Percentiles rank a stretch among this genome's conserved stretches.
Conservation (phyloP, 2,329 filamentous ascomycete genomes). For the Epichloe glyceriae region DNA sequence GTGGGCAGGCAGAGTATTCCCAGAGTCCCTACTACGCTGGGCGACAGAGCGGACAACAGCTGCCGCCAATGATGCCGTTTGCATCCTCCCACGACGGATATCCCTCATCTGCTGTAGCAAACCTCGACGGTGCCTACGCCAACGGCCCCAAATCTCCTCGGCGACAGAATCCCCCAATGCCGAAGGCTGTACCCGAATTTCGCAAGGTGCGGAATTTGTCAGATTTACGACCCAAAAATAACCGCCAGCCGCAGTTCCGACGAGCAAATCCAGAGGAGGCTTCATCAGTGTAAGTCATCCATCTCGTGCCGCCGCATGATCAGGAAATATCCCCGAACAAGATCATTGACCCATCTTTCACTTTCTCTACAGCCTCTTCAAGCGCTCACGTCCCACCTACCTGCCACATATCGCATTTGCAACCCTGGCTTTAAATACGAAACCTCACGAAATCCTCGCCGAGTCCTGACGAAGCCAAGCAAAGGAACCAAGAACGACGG, state of each 20-base stretch:
- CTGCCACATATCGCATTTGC: slow-evolving; percentile 94
- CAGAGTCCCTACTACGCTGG: slow-evolving; percentile 45
- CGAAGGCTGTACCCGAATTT: slow-evolving; percentile 73
- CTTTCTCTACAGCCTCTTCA: slow-evolving; percentile 62
- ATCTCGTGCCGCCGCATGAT: neutral
- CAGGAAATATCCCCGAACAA: neutral
- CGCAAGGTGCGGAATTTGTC: slow-evolving; percentile 58
- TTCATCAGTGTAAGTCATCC: slow-evolving; percentile 74
- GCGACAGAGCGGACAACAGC: slow-evolving; percentile 44
- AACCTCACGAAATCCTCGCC: slow-evolving; percentile 86
- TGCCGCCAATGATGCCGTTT: slow-evolving; percentile 62
- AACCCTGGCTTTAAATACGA: slow-evolving; percentile 98
- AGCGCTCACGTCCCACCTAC: slow-evolving; percentile 85
- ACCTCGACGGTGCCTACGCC: slow-evolving; percentile 54
- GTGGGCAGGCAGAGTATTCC: slow-evolving; percentile 49
- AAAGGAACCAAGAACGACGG: slow-evolving; percentile 98
- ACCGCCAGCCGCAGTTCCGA: slow-evolving; percentile 77
- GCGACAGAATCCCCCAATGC: slow-evolving; percentile 34
- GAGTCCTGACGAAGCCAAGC: slow-evolving; percentile 94
- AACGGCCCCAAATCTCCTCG: slow-evolving; percentile 46
- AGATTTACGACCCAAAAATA: slow-evolving; percentile 73
- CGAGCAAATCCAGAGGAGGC: slow-evolving; percentile 88
- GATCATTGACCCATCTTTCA: neutral
- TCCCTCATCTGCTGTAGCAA: slow-evolving; percentile 56
- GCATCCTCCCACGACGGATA: slow-evolving; percentile 58